Base-by-base conservation (phyloP, 495 filamentous ascomycete species). In the Delitschia confertaspora region DNA sequence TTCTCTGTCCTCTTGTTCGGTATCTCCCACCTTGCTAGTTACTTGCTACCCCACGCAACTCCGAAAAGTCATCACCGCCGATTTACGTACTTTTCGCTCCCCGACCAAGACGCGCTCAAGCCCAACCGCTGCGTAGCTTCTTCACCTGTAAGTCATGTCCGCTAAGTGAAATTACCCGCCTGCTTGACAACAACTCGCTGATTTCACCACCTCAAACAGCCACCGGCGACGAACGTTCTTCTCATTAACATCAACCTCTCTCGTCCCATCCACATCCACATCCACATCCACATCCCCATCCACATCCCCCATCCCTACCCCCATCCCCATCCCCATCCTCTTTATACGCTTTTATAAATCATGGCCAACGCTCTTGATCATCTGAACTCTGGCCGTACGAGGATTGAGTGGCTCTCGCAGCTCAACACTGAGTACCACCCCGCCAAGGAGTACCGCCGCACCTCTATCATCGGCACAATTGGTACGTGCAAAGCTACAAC, bases 391-490 rank as follows among this genome's bases (percentile, higher is more conserved):
- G 86, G 84, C 60, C 68, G 73, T 64, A 88, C 83, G 67, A 82
- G 81, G 69, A 82, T 93, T 56, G 82, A 91, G 69, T 98, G 91
- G 91, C 79, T 93, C 53, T 78, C 85, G 58, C 73, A 81, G 67
- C 72, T 83, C 42, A 76, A 78, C 68, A 88, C 85, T 42, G 79
- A 87, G 55, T 82, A 80, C 67, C 71, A 78, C 35, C 87, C 89
- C 22, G 69, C 74, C 33, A 82, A 82, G 69, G 85, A 86, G 70
- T 89, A 88, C 63, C 85, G 91, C 51, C 84, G 93, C 46, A 93
- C 93, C 39, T 94, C 89, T 49, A 98, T 98, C 73, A 95, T 98
- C 65, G 83, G 91, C 68, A 98, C 91, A 61, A 98, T 98, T 66
- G 91, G 91, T 83, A 24, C 35, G 30, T 37, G 25, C 26, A 39